Conservation (phyloP, 2,329 filamentous ascomycete species). For the Pseudopithomyces chartarum region DNA sequence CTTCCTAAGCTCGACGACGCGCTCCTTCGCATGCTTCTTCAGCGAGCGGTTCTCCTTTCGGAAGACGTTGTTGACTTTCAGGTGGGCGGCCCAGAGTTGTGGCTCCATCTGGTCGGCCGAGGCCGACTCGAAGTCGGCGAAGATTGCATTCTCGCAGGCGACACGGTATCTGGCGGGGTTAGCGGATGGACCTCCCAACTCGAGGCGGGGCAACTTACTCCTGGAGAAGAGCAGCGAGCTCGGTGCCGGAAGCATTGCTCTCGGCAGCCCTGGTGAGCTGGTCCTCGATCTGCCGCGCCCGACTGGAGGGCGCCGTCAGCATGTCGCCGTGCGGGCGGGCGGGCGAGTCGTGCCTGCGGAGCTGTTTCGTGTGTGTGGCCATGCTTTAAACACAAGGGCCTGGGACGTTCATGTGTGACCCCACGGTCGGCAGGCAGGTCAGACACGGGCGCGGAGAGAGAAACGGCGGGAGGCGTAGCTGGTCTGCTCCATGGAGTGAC, state of each 20-base stretch:
- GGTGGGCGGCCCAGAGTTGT: slow-evolving; percentile 79
- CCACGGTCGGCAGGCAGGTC: slow-evolving; percentile 61
- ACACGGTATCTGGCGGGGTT: slow-evolving; percentile 65
- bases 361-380: slow-evolving; percentile 55
- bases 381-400: slow-evolving; percentile 38
- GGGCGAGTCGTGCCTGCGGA: slow-evolving; percentile 55
- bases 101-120: slow-evolving; percentile 68
- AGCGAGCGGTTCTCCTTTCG: slow-evolving; percentile 60
- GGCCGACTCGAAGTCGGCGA: slow-evolving; percentile 72
- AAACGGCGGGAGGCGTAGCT: slow-evolving; percentile 51
- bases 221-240: slow-evolving; percentile 52
- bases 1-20: slow-evolving; percentile 71
- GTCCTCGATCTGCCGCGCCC: slow-evolving; percentile 54
- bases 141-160: slow-evolving; percentile 73
- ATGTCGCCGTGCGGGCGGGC: slow-evolving; percentile 3
- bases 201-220: slow-evolving; percentile 30
- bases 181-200: slow-evolving; percentile 18
- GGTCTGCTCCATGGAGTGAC: slow-evolving; percentile 65
- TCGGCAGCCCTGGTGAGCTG: slow-evolving; percentile 57
- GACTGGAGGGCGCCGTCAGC: slow-evolving; percentile 36
- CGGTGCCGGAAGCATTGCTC: slow-evolving; percentile 54
- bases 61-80: slow-evolving; percentile 77
- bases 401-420: slow-evolving; percentile 48
- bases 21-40: slow-evolving; percentile 55
- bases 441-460: slow-evolving; percentile 60